Evolutionary conservation across 306 rosid species (phyloP).

Genomic region (Vigna hirtella): DNA sequence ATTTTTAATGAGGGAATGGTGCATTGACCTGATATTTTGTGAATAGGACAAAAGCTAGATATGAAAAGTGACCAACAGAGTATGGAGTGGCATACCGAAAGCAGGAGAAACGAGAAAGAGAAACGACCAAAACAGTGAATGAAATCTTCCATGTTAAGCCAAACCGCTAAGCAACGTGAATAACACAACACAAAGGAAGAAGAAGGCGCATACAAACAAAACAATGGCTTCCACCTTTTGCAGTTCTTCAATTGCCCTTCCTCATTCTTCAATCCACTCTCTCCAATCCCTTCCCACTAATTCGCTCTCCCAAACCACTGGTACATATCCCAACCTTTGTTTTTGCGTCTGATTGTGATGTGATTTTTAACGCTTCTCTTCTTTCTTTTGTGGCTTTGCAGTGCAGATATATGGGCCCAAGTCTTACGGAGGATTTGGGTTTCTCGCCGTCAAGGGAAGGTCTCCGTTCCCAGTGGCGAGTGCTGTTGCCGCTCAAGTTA

Average conservation of each 20-base stretch:
- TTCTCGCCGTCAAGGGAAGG: slow-evolving; percentile 62
- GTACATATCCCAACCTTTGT: slow-evolving; percentile 40
- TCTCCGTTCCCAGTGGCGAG: slow-evolving; percentile 60
- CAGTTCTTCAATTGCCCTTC: slow-evolving; percentile 62
- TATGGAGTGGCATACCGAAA: neutral
- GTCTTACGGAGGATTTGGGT: slow-evolving; percentile 57
- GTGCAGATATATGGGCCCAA: slow-evolving; percentile 57
- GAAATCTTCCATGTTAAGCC: neutral
- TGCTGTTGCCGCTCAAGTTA: slow-evolving; percentile 79
- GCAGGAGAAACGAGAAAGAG: neutral
- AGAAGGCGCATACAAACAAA: slow-evolving; percentile 11
- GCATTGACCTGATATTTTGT: neutral
- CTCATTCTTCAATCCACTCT: slow-evolving; percentile 55
- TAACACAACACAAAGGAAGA: neutral
- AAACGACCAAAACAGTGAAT: neutral
- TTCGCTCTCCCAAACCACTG: slow-evolving; percentile 53
- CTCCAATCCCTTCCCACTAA: slow-evolving; percentile 46
- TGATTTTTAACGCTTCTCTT: neutral
- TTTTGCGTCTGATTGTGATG: slow-evolving; percentile 17
- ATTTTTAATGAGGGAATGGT: no score
- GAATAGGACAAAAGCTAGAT: neutral
- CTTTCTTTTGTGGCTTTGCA: slow-evolving; percentile 49
- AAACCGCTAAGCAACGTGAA: no score
- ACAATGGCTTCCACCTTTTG: slow-evolving; percentile 70
- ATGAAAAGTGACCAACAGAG: neutral